phyloP scores from a whole-genome alignment of 148 eudicot species.

The Persicaria maculosa region DNA sequence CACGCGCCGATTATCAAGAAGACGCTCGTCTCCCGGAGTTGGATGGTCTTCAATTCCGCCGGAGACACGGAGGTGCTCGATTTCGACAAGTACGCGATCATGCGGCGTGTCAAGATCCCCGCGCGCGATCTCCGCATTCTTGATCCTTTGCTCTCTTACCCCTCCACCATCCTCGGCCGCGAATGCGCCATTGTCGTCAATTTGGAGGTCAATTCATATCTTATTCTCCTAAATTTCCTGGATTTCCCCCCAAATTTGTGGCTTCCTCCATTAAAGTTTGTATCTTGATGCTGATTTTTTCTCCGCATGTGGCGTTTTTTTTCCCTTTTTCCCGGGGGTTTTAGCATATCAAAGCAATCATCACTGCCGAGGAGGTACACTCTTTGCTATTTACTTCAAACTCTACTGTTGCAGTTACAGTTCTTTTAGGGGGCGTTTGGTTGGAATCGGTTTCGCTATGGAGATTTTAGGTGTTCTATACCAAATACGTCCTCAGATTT shows the following conservation, averaged over 20 bases:
- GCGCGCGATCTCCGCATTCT: constrained; percentile 80
- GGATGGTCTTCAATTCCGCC: constrained; percentile 40
- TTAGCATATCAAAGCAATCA: constrained; percentile 88
- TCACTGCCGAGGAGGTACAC: constrained; percentile 81
- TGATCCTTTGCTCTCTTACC: constrained; percentile 75
- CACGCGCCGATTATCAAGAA: constrained; percentile 38
- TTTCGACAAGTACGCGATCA: constrained; percentile 65
- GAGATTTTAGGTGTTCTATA: background rate
- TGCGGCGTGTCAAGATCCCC: constrained; percentile 50
- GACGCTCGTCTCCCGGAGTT: constrained; percentile 39
- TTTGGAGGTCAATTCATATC: constrained; percentile 50
- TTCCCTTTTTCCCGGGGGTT: constrained; percentile 6
- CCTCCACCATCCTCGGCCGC: constrained; percentile 71
- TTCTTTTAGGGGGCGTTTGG: too few relatives aligned
- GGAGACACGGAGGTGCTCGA: constrained; percentile 48
- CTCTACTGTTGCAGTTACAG: too few relatives aligned
- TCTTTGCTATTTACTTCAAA: background rate
- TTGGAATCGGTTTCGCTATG: background rate
- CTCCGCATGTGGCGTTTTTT: background rate
- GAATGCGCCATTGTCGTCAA: constrained; percentile 73
- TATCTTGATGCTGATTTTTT: background rate
- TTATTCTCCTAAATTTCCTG: background rate
- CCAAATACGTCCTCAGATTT: background rate
- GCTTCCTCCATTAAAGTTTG: background rate
- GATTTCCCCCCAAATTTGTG: background rate